Conservation (phyloP, 129 eudicot species). For the Pulicaria dysenterica region DNA sequence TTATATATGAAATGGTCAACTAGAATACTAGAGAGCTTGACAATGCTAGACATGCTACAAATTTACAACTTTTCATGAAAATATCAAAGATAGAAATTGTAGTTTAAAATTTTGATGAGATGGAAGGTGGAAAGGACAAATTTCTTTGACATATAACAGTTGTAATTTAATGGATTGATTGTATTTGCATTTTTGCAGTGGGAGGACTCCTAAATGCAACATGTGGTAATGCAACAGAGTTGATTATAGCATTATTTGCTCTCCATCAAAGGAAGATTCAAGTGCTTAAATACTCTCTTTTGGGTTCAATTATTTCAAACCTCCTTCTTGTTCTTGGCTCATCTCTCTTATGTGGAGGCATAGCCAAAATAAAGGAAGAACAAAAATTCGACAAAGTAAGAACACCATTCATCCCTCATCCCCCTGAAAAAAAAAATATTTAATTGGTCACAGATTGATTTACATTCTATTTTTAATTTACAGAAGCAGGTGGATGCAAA, state of each 20-base stretch:
- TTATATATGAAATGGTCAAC: too few species aligned
- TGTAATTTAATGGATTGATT: not conserved
- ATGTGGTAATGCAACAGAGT: constrained; percentile 95
- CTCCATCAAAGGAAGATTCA: constrained; percentile 59
- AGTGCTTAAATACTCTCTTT: constrained; percentile 82
- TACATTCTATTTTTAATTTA: not conserved
- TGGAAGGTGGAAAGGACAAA: too few species aligned
- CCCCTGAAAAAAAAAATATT: not conserved
- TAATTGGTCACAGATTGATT: not conserved
- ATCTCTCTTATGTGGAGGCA: constrained; percentile 83
- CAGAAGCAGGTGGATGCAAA: constrained; percentile 90
- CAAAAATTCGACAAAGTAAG: constrained; percentile 77
- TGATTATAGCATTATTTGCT: constrained; percentile 85
- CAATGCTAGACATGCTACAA: too few species aligned
- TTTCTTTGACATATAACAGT: not conserved
- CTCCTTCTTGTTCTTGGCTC: constrained; percentile 89
- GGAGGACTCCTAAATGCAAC: constrained; percentile 96
- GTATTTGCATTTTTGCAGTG: constrained; percentile 40
- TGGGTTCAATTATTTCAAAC: constrained; percentile 89
- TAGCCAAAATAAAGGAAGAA: constrained; percentile 61
- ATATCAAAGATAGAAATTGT: too few species aligned
- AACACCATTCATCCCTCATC: not conserved
- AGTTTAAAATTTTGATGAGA: too few species aligned
- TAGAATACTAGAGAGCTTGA: too few species aligned
- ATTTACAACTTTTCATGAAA: too few species aligned